Evolutionary conservation across 768 basidiomycete species (phyloP).

Genomic region (Termitomyces bulborhizus): DNA sequence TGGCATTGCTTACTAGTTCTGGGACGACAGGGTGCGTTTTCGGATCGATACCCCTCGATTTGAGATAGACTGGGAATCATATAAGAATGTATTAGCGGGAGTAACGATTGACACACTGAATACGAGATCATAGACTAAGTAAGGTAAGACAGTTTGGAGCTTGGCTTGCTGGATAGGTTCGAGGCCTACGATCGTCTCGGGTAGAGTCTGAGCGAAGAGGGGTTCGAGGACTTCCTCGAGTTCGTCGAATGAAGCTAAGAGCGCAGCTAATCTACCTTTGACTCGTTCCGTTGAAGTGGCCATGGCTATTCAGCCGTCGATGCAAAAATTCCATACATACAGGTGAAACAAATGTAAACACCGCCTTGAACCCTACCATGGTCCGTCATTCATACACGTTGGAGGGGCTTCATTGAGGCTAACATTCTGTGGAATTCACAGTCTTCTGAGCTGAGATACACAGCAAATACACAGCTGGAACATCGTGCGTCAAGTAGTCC

Average conservation of each 20-base stretch:
- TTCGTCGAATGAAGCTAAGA: conserved; percentile 56
- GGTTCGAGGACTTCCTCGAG: conserved; percentile 65
- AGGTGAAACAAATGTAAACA: conserved; percentile 27
- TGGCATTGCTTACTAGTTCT: conserved; percentile 49
- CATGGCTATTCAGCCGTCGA: conserved; percentile 27
- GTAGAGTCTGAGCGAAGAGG: conserved; percentile 59
- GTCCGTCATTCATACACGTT: conserved; percentile 26
- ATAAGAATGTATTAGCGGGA: conserved; percentile 2
- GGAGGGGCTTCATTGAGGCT: conserved; percentile 1
- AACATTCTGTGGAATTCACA: conserved; percentile 21
- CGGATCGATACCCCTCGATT: conserved; percentile 73
- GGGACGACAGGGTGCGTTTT: conserved; percentile 68
- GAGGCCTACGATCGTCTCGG: conserved; percentile 57
- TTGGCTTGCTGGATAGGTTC: conserved; percentile 79
- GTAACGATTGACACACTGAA: conserved; percentile 51
- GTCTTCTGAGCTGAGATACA: conserved; percentile 92
- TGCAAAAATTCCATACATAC: conserved; percentile 8
- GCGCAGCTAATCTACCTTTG: conserved; percentile 40
- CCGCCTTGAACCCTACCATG: conserved; percentile 26
- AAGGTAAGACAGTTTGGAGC: conserved; percentile 72
- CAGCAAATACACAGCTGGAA: conserved; percentile 93
- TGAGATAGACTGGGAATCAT: conserved; percentile 61
- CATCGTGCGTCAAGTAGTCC: conserved; percentile 58
- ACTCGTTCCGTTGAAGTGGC: conserved; percentile 40
- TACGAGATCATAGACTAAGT: conserved; percentile 78